These are phyloP conservation scores for Alternaria postmessia DNA, from an alignment of 2,329 filamentous ascomycete species.

Conservation along the genomic window DNA sequence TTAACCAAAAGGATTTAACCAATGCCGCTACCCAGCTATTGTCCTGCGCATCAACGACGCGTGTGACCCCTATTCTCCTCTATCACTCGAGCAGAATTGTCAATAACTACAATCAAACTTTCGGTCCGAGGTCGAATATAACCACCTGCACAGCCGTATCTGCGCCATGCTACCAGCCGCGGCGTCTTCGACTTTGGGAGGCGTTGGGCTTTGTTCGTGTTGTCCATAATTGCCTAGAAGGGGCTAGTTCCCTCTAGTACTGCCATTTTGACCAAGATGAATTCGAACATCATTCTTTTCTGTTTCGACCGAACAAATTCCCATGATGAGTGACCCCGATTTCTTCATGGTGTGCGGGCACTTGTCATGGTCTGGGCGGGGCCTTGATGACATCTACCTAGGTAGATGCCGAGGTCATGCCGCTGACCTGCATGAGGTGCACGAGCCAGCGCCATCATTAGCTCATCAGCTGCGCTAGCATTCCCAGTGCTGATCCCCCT, in stretches of 20 bases:
- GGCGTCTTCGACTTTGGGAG: neutral
- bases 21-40: slow-evolving; percentile 1
- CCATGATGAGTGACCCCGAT: neutral
- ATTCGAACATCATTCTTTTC: neutral
- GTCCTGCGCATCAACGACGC: slow-evolving; percentile 6
- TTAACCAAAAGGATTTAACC: neutral
- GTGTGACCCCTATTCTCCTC: slow-evolving; percentile 1
- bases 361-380: slow-evolving; percentile 9
- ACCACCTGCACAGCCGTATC: slow-evolving; percentile 3
- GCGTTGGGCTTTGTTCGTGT: neutral
- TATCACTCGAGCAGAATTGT: neutral
- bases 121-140: slow-evolving; percentile 5
- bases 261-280: neutral
- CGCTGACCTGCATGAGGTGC: slow-evolving; percentile 23
- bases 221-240: neutral
- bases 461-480: slow-evolving; percentile 18
- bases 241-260: neutral
- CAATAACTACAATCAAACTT: neutral
- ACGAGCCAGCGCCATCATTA: slow-evolving; percentile 18
- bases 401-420: slow-evolving; percentile 14
- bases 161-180: neutral
- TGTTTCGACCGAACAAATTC: neutral
- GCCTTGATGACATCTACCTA: slow-evolving; percentile 16
- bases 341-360: slow-evolving; percentile 6
- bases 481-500: slow-evolving; percentile 16